These are phyloP conservation scores for Epithemia pelagica DNA, from an alignment of 108 stramenopile genomes.

Conservation along the genomic window DNA sequence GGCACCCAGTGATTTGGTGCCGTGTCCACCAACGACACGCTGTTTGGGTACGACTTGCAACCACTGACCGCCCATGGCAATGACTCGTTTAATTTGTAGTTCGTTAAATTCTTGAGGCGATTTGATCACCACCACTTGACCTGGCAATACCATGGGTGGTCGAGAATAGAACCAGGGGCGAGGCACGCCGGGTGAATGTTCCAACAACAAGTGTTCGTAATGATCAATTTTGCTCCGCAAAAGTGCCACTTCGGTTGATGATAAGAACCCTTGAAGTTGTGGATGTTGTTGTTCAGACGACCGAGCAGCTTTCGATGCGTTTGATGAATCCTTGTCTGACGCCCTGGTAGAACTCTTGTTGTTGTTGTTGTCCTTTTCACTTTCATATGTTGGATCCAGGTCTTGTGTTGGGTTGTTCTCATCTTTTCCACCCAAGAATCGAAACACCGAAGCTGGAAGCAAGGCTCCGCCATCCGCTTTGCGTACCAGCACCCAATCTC, in stretches of 20 bases:
- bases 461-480: slow-evolving; percentile 41
- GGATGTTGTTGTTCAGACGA: neutral
- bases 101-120: slow-evolving; percentile 36
- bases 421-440: no score
- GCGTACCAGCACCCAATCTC: slow-evolving; percentile 58
- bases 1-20: neutral
- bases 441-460: neutral
- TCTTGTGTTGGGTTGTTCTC: neutral
- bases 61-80: slow-evolving; percentile 58
- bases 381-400: no score
- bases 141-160: slow-evolving; percentile 28
- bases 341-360: no score
- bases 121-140: slow-evolving; percentile 35
- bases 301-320: neutral
- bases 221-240: neutral
- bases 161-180: slow-evolving; percentile 8
- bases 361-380: no score
- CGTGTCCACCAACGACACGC: neutral
- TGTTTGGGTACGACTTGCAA: neutral
- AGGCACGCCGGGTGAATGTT: neutral
- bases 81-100: slow-evolving; percentile 54
- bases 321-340: no score
- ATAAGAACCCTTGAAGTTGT: neutral
- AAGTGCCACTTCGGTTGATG: neutral
- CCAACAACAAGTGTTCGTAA: neutral